Evolutionary conservation across 169 alveolate genomes (phyloP), one percentile per base, ranked within the genome.

Genomic region (Plasmodium malariae): DNA sequence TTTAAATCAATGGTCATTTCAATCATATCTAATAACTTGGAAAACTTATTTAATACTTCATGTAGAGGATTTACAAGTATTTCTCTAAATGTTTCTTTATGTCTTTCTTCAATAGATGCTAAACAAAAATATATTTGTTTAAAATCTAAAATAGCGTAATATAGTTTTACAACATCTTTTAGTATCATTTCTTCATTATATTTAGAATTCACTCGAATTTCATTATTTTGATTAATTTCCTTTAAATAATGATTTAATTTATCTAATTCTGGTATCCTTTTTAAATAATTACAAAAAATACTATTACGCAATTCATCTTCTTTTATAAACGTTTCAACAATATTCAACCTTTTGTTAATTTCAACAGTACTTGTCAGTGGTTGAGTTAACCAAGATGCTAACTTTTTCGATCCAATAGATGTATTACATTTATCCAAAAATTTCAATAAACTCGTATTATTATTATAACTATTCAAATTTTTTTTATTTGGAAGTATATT

Each of bases 381-480:
- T 83, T 97, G 98, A 43, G 98, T 95, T n/a, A 98, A 78, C 99
- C 99, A 98, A 87, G 96, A 93, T 87, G 95, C 95, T 60, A 98
- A 95, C 70, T 97, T 88, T 62, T 98, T 94, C 1, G 94, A 91
- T 7, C 99, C 99, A 37, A 97, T 94, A 62, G 95, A 60, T 19
- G 99, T 98, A 67, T 98, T 95, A 68, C 99, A 97, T 80, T 96
- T 94, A 94, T 97, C 97, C 85, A 98, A 91, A 51, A 97, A 67
- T 48, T 97, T 97, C 80, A 94, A 95, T 55, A 98, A 67, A 17
- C 92, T 89, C n/a, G 92, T 78, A 57, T 51, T 48, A 51, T 37
- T 63, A 62, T 74, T 34, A 51, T 88, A 78, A 51, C 87, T 87
- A 65, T 74, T 37, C n/a, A 36, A 37, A 55, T 78, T 67, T 36